Base-by-base conservation (phyloP, 176 grass and related monocot genomes). In the Carex pumila region DNA sequence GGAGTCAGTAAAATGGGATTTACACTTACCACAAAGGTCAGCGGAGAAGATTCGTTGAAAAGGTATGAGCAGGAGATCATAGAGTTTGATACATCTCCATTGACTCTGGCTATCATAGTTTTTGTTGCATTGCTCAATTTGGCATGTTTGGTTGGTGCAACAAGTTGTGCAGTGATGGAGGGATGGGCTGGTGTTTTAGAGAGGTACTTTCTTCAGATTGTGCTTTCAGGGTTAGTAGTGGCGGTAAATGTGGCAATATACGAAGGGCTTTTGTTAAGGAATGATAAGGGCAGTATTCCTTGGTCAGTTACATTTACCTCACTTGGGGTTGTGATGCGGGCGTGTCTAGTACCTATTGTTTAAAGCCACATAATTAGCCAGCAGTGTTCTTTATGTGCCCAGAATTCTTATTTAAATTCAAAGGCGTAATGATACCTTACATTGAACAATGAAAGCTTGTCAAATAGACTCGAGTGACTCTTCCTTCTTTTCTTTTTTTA, bases 41-140 rank as follows among this genome's bases (percentile, higher is more conserved):
- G 81, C 10, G 81, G 85, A 19, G 57, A 75, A 19, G 90, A 92
- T 39, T 84, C 76, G 30, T 81, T 76, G 11, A 91, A 91, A 57
- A 87, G 94, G 84, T 97, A 92, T 12, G 79, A 94, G 61, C 83
- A 84, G 79, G 94, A 97, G 85, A 77, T 87, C 15, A 91, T 97
- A 73, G 92, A 94, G 79, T 92, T 97, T 25, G 92, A 91, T 6
- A 47, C 81, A 0, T 84, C 82, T 3, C 83, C 89, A 50, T 57
- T 88, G 57, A 90, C 87, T 87, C 89, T 90, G 54, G 89, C 89
- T 57, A 87, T 94, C 62, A 94, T 92, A 12, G 70, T n/a, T 61
- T 81, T 87, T 14, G 39, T 92, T 4, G 89, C 92, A 58, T 81
- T 92, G 56, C 47, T 97, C 45, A 92, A 94, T 79, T 83, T 90